These are phyloP conservation scores for Chloris gayana DNA, from an alignment of 176 grass and related monocot species.

Conservation along the genomic window DNA sequence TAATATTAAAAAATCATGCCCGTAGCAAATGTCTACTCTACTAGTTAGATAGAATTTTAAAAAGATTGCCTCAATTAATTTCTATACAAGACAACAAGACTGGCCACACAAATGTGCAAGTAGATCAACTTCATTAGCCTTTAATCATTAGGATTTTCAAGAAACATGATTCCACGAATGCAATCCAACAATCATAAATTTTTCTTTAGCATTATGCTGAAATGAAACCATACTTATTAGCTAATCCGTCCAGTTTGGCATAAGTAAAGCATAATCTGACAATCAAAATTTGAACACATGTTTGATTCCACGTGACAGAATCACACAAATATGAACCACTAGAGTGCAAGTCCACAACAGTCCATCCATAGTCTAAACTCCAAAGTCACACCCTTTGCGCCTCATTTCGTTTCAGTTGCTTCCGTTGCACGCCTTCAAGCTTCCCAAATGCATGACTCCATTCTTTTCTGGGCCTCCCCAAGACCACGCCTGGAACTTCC, in stretches of 20 bases:
- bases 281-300: not conserved
- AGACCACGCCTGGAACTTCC: not conserved
- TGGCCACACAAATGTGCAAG: too few relatives aligned
- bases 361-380: conserved; percentile 12
- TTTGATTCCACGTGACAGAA: not conserved
- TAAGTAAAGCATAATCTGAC: not conserved
- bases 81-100: too few relatives aligned
- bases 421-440: conserved; percentile 31
- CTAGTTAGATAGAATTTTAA: too few relatives aligned
- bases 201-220: not conserved
- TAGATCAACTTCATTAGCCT: too few relatives aligned
- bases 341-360: not conserved
- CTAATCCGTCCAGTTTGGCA: not conserved
- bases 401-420: conserved; percentile 42
- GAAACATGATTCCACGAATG: too few relatives aligned
- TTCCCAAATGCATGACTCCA: conserved; percentile 30
- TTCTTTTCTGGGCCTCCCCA: not conserved
- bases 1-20: too few relatives aligned
- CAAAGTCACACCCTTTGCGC: conserved; percentile 54
- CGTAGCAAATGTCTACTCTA: too few relatives aligned
- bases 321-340: not conserved
- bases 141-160: too few relatives aligned
- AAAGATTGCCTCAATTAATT: too few relatives aligned
- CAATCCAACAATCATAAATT: not conserved
- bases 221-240: not conserved